A percentile compares a stretch with the other conserved stretches of the same genome.
Evolutionary conservation across 805 yeast species (phyloP).

Genomic region (Candida sakaeoensis): DNA sequence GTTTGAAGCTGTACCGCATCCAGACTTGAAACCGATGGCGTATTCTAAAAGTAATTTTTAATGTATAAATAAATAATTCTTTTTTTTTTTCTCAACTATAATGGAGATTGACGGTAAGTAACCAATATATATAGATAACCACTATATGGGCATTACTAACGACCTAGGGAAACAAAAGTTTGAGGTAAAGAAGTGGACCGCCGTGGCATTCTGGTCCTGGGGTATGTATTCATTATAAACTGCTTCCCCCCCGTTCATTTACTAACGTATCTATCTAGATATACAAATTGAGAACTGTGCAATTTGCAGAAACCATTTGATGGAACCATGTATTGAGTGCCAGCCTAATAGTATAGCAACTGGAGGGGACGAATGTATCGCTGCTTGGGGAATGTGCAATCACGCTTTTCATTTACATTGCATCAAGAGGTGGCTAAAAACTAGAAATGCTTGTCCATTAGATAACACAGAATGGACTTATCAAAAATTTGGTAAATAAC

Average conservation of each 20-base stretch:
- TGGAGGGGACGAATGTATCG: conserved; percentile 73
- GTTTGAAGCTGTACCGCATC: conserved; percentile 84
- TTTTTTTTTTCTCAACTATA: neutral
- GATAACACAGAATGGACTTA: conserved; percentile 87
- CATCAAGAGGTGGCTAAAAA: conserved; percentile 90
- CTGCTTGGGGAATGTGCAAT: conserved; percentile 96
- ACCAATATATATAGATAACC: no score
- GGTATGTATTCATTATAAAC: conserved; percentile 40
- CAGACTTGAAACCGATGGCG: conserved; percentile 92
- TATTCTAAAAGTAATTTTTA: conserved; percentile 48
- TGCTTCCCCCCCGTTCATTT: no score
- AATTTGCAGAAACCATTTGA: conserved; percentile 93
- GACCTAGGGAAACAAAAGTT: conserved; percentile 55
- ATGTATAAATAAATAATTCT: conserved; percentile 1
- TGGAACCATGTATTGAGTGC: conserved; percentile 98
- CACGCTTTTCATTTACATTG: conserved; percentile 99
- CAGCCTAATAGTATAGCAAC: conserved; percentile 65
- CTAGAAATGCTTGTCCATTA: conserved; percentile 94
- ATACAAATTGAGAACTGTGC: conserved; percentile 95
- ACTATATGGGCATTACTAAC: conserved; percentile 2
- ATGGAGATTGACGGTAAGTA: conserved; percentile 6
- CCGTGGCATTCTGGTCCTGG: conserved; percentile 99
- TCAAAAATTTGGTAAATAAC: conserved; percentile 63
- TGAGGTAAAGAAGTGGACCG: conserved; percentile 97
- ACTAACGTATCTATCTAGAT: conserved; percentile 30